Base-by-base conservation (phyloP, 2,329 filamentous ascomycete genomes). In the Scedosporium dehoogii region DNA sequence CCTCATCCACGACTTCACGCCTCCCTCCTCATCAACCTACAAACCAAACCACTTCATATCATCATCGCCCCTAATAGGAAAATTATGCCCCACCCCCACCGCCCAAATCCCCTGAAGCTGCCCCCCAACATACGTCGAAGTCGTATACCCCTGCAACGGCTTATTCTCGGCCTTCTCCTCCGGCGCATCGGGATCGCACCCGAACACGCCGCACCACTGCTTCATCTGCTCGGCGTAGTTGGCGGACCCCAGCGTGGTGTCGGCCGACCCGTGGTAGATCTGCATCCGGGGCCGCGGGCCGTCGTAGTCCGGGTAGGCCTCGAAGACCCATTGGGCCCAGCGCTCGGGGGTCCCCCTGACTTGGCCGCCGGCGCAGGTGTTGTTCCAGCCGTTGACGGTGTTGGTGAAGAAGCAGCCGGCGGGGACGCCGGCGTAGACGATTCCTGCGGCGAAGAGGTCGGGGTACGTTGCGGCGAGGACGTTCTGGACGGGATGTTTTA, bases 201-300 rank as follows among this genome's bases (percentile, higher is more conserved):
- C 78, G 62, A 81, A 77, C 0, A 83, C 78, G 7, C 77, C 78
- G 0, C 80, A 78, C 81, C 81, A 83, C 70, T 82, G 77, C 73
- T 84, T 83, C 65, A 82, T 79, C 51, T 79, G 78, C 72, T 86
- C 83, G 38, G 82, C 70, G 68, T 83, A 83, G 69, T 85, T 85
- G 65, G 78, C 75, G 0, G 78, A 79, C 23, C 75, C 73, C 4
- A 85, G 71, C 0, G 77, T 80, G 2, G 71, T 69, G 67, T 86
- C 84, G 3, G 68, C 71, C 25, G 76, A 78, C 46, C 83, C 83
- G 66, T 86, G 83, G 74, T 81, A 85, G 65, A 85, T 78, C 69
- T 85, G 81, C 78, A 86, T 82, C 63, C 75, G 78, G 0, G 83
- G 83, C 2, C 81, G 73, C 1, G 76, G 65, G 0, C 82, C 82